Evolutionary conservation across 176 grass and related monocot genomes (phyloP).

Genomic region (Carex pumila): DNA sequence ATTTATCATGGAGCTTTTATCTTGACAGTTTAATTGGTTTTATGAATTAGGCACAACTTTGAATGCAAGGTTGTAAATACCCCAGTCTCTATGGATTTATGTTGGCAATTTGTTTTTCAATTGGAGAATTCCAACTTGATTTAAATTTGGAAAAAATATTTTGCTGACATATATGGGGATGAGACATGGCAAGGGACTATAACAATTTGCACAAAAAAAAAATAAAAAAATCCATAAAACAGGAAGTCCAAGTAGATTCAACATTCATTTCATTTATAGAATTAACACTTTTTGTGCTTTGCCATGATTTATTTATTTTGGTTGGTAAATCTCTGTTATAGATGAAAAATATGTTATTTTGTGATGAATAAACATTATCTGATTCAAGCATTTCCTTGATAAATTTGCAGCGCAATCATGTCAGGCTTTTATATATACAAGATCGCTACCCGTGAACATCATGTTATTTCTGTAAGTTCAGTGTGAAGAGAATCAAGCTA

Average conservation of each 20-base stretch:
- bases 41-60: not conserved
- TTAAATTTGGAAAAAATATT: not conserved
- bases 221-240: not conserved
- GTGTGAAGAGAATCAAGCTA: conserved; percentile 20
- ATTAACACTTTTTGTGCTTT: not conserved
- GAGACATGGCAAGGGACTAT: not conserved
- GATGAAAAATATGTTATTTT: not conserved
- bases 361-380: not conserved
- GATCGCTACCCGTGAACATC: conserved; percentile 46
- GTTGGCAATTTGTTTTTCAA: not conserved
- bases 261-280: not conserved
- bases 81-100: not conserved
- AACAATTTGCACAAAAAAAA: not conserved
- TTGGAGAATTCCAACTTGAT: not conserved
- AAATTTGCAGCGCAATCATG: conserved; percentile 53
- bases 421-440: conserved; percentile 80
- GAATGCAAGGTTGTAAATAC: too few species aligned
- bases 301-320: not conserved
- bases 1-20: not conserved
- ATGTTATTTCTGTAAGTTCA: conserved; percentile 25
- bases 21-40: not conserved
- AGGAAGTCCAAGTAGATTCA: not conserved
- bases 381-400: not conserved
- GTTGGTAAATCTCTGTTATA: not conserved
- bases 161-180: not conserved